A percentile compares a stretch with the other conserved stretches of the same genome.
These are phyloP conservation scores for Albizia julibrissin DNA, from an alignment of 306 rosid genomes.

Conservation along the genomic window DNA sequence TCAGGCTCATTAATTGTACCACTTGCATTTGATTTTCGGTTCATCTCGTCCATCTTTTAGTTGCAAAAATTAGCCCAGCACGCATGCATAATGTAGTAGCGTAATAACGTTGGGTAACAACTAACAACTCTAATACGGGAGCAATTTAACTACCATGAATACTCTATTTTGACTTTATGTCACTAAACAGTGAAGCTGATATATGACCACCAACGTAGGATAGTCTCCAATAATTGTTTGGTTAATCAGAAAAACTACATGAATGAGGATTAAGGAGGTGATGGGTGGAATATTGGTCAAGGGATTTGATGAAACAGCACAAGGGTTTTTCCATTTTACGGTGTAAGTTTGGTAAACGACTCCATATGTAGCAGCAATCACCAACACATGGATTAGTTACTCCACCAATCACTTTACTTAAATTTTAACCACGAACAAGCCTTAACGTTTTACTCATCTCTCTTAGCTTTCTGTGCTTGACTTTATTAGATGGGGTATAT, in stretches of 20 bases:
- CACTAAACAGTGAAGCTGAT: background rate
- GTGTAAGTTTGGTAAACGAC: slow-evolving; percentile 77
- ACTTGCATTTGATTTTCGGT: too few species aligned
- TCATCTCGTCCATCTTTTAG: background rate
- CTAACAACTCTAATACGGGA: background rate
- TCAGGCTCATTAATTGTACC: background rate
- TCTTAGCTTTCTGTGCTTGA: slow-evolving; percentile 21
- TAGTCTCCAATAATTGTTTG: slow-evolving; percentile 29
- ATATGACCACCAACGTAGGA: background rate
- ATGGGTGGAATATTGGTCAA: slow-evolving; percentile 41
- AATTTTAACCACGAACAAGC: background rate
- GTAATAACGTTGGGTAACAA: background rate
- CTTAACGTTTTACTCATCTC: background rate
- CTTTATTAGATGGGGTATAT: slow-evolving; percentile 6
- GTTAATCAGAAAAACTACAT: slow-evolving; percentile 29
- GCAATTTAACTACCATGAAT: too few species aligned
- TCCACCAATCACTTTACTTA: slow-evolving; percentile 33
- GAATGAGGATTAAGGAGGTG: slow-evolving; percentile 26
- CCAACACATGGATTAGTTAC: slow-evolving; percentile 29
- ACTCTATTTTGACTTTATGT: background rate
- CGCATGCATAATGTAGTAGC: background rate
- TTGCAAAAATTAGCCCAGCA: background rate
- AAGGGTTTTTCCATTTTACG: background rate
- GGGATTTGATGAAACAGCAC: slow-evolving; percentile 12
- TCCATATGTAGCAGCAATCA: slow-evolving; percentile 22